Evolutionary conservation across 805 yeast genomes (phyloP).

Genomic region (Saccharomycopsis selenospora): DNA sequence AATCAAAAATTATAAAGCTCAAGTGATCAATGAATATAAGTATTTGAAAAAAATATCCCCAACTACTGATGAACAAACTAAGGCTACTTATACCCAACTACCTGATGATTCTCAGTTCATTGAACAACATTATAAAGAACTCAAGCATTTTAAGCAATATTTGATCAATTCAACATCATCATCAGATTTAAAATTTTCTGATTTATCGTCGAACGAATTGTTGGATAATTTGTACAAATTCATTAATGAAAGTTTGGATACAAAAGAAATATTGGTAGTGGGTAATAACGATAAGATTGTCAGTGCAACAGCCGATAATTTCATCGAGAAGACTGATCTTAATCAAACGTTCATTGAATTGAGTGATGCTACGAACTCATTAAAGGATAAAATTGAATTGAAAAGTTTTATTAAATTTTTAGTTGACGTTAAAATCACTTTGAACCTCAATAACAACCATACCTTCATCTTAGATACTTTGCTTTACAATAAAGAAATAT

Average conservation of each 20-base stretch:
- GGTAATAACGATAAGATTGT: too few species aligned
- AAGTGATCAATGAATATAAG: constrained; percentile 10
- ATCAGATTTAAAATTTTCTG: constrained; percentile 30
- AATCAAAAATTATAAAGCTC: constrained; percentile 8
- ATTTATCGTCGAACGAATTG: constrained; percentile 34
- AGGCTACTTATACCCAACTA: constrained; percentile 34
- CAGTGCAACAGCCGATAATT: too few species aligned
- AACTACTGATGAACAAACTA: not conserved
- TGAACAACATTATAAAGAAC: constrained; percentile 41
- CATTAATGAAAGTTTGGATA: constrained; percentile 25
- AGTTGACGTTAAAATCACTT: constrained; percentile 36
- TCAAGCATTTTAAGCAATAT: constrained; percentile 30
- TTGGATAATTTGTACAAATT: constrained; percentile 34
- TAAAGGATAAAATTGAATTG: constrained; percentile 21
- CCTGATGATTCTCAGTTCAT: constrained; percentile 50
- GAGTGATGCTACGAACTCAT: constrained; percentile 15
- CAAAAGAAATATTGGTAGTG: not conserved
- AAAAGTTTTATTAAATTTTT: constrained; percentile 33
- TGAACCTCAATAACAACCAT: constrained; percentile 50
- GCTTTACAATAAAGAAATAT: constrained; percentile 41
- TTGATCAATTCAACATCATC: constrained; percentile 22
- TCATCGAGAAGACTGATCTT: too few species aligned
- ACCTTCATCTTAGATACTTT: constrained; percentile 52
- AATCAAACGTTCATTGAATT: constrained; percentile 19
- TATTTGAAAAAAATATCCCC: constrained; percentile 12